These are phyloP conservation scores for Perkinsus chesapeaki DNA, from an alignment of 169 alveolate genomes.

Conservation along the genomic window DNA sequence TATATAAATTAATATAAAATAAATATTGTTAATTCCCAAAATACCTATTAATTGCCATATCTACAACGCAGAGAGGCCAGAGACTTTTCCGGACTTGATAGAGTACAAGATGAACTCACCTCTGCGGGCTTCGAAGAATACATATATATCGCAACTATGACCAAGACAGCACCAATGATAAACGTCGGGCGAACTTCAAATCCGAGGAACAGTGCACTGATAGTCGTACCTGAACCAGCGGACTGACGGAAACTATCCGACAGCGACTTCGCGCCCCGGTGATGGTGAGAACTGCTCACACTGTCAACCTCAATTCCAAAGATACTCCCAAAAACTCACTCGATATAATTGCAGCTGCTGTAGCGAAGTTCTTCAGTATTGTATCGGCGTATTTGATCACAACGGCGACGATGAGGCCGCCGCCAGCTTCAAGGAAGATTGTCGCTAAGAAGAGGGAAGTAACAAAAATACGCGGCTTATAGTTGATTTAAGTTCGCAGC, in stretches of 20 bases:
- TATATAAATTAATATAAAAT: too few species aligned
- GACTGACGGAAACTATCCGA: background rate
- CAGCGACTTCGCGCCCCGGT: too few species aligned
- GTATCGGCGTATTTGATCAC: constrained; percentile 66
- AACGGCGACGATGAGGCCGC: constrained; percentile 65
- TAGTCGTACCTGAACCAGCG: background rate
- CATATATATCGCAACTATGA: background rate
- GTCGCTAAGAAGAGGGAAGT: background rate
- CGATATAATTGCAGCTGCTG: constrained; percentile 37
- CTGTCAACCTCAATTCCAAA: too few species aligned
- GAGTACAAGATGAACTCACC: background rate
- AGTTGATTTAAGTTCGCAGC: too few species aligned
- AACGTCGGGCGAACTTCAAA: background rate
- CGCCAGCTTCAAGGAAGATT: constrained; percentile 47
- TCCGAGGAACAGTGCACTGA: background rate
- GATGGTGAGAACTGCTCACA: too few species aligned
- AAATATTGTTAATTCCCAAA: too few species aligned
- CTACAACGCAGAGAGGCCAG: too few species aligned
- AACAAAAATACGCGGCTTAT: background rate
- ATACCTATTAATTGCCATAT: too few species aligned
- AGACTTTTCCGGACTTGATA: too few species aligned
- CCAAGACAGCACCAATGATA: background rate
- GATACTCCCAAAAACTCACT: too few species aligned
- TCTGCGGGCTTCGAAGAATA: background rate
- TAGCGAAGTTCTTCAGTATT: constrained; percentile 53